Evolutionary conservation across 805 yeast species (phyloP), one percentile per base, ranked within the genome.

Genomic region (Pichia thaimueangensis): DNA sequence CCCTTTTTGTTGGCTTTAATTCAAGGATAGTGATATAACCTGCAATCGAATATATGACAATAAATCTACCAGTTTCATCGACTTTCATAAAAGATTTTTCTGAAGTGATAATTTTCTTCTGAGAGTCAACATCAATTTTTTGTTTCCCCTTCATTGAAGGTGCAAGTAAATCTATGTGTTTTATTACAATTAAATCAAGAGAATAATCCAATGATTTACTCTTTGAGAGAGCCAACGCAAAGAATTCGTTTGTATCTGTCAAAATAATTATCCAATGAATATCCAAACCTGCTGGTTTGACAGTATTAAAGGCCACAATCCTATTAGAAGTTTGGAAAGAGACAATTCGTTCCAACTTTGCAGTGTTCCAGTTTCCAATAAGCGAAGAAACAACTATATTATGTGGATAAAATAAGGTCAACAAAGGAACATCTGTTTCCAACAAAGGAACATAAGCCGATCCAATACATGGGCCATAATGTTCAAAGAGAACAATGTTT

Each of bases 201-300:
- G 25, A 11, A 9, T 17, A 19, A 9, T 16, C 2, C 11, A n/a
- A 20, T 5, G n/a, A 3, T 2, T 13, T 13, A 13, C 29, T 25
- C 7, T 37, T 37, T 39, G 45, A 43, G 38, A 44, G 47, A 1
- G 50, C 52, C 25, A 56, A 20, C 4, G 50, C 52, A 35, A 41
- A 45, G 4, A 59, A 31, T 17, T 49, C 45, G 30, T 56, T 51
- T 9, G 34, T 4, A 17, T 56, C 62, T 5, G 59, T 55, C 8
- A 59, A 30, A 0, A 55, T 16, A 5, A 57, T 22, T 3, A 59
- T 9, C 63, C 63, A 59, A 11, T 48, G 50, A 1, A 17, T 35
- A 3, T 25, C 22, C 19, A 45, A 31, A 1, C 52, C 58, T 4
- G 23, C n/a, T 15, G 60, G 55, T 7, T 19, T 25, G 6, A 58